Base-by-base conservation (phyloP, 1,284 basidiomycete species). In the Puccinia hordei region DNA sequence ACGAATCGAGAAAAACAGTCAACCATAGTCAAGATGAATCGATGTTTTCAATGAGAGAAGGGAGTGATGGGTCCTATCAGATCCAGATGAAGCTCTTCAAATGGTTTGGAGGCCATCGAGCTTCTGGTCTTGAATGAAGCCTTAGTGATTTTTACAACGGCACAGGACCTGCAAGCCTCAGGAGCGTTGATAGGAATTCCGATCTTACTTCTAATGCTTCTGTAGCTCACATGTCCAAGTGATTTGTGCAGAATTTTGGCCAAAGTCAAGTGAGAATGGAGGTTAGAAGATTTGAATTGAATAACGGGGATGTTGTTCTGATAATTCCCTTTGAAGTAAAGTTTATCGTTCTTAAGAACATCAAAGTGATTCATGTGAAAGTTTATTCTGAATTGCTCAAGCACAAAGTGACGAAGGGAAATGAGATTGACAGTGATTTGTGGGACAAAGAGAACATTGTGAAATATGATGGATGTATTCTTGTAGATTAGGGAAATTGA, bases 221-320 rank as follows among this genome's bases (percentile, higher is more conserved):
- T 65, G 61, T 65, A 65, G n/a, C 61, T 65, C 4, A 65, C 61
- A 38, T 65, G 61, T 38, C 61, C 61, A 5, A 65, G 38, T 17
- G 61, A 65, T 30, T 65, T 65, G 33, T 65, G 61, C 10, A 65
- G 61, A 3, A 38, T 17, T 44, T 65, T 17, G 38, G 61, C 61
- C 6, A 8, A 22, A 10, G 15, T 63, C 10, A 63, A 24, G 33
- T 63, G n/a, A 27, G 59, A n/a, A n/a, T 27, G 59, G 30, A 30
- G 59, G 19, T 8, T 33, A 5, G n/a, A 3, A 27, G 33, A 8
- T 12, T 65, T 33, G 38, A 65, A 12, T 38, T 38, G 35, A 33
- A 65, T 15, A 19, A 44, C 38, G 15, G 33, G 61, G 5, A 65
- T 15, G 13, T 65, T 65, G 30, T 35, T 4, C 1, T 65, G 61